Evolutionary conservation across 306 rosid genomes (phyloP).

Genomic region (Cicer chorassanicum): DNA sequence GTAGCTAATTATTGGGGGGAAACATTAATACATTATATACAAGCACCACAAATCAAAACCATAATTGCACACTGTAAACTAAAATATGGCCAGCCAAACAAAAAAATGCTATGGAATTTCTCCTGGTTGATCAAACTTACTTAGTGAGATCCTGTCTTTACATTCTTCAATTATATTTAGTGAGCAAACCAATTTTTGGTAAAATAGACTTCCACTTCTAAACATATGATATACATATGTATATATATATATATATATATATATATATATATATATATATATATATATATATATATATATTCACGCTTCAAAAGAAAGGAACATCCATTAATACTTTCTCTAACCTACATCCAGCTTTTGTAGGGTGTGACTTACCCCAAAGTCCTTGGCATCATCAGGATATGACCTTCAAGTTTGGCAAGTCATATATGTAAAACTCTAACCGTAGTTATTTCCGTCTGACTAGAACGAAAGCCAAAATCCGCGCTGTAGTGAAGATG

Average conservation of each 20-base stretch:
- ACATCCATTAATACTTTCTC: conserved; percentile 46
- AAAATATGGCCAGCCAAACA: conserved; percentile 33
- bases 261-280: conserved; percentile 25
- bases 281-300: conserved; percentile 31
- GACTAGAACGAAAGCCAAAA: conserved; percentile 38
- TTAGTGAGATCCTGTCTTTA: conserved; percentile 51
- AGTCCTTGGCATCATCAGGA: conserved; percentile 39
- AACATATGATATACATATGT: conserved; percentile 35
- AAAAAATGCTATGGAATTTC: conserved; percentile 42
- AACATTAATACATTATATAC: no score
- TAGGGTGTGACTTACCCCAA: conserved; percentile 27
- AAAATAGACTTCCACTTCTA: conserved; percentile 49
- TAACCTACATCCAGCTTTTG: conserved; percentile 44
- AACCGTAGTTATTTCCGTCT: conserved; percentile 46
- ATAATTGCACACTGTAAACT: conserved; percentile 27
- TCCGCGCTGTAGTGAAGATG: not conserved
- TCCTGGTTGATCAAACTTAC: conserved; percentile 36
- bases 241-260: conserved; percentile 36
- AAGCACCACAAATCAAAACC: conserved; percentile 2
- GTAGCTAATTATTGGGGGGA: not conserved
- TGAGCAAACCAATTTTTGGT: conserved; percentile 43
- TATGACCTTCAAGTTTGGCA: conserved; percentile 39
- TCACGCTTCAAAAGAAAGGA: conserved; percentile 41
- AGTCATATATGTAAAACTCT: conserved; percentile 40
- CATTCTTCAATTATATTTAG: conserved; percentile 48